Evolutionary conservation across 345 rosid species (phyloP).

Genomic region (Kandelia obovata): DNA sequence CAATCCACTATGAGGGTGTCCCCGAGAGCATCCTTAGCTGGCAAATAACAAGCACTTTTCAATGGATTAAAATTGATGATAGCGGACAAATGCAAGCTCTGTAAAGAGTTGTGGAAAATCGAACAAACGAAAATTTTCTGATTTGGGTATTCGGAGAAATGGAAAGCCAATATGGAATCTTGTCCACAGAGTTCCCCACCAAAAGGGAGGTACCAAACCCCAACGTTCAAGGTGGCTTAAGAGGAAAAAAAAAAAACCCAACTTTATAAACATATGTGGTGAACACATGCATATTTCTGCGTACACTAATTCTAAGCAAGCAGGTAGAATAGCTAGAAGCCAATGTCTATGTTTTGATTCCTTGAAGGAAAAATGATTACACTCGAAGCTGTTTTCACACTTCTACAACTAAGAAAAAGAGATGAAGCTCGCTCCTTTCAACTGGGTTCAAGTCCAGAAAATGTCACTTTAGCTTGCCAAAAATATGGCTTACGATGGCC

Average conservation of each 20-base stretch:
- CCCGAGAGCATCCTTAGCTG: constrained; percentile 16
- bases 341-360: too few relatives aligned
- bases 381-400: too few relatives aligned
- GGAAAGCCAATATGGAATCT: constrained; percentile 40
- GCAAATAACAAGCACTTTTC: neutral
- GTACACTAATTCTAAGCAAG: neutral
- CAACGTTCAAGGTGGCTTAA: constrained; percentile 3
- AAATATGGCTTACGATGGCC: too few relatives aligned
- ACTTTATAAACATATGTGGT: neutral
- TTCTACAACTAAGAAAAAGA: too few relatives aligned
- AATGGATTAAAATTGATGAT: constrained; percentile 22
- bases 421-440: too few relatives aligned
- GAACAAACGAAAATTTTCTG: constrained; percentile 22
- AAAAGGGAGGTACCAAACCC: constrained; percentile 21
- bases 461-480: too few relatives aligned
- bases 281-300: neutral
- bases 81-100: constrained; percentile 25
- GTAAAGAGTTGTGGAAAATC: constrained; percentile 21
- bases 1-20: neutral
- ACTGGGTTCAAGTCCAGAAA: too few relatives aligned
- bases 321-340: too few relatives aligned
- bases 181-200: constrained; percentile 19
- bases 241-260: neutral
- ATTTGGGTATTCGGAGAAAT: constrained; percentile 14
- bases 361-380: too few relatives aligned